Conservation (phyloP, 2,329 filamentous ascomycete species). For the Verticillium klebahnii region DNA sequence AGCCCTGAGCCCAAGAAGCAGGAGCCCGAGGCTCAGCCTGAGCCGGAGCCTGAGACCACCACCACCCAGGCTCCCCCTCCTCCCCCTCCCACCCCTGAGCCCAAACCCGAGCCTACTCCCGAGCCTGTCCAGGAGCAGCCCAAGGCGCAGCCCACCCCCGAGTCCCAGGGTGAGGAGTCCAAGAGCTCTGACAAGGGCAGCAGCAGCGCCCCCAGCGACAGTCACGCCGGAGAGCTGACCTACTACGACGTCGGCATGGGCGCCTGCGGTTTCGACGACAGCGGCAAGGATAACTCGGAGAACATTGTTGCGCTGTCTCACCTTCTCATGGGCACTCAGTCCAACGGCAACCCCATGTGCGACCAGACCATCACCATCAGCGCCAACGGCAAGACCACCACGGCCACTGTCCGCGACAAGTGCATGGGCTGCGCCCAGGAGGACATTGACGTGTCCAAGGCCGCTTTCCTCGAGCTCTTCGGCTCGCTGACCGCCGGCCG, state of each 20-base stretch:
- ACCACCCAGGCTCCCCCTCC: conserved; percentile 4
- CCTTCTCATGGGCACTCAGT: conserved; percentile 56
- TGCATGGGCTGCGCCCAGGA: conserved; percentile 61
- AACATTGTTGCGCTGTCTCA: conserved; percentile 67
- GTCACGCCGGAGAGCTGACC: conserved; percentile 62
- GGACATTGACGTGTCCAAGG: conserved; percentile 57
- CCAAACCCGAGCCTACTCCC: conserved; percentile 9
- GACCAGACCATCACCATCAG: conserved; percentile 62
- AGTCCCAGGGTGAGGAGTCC: background rate
- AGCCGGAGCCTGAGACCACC: conserved; percentile 10
- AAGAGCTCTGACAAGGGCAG: conserved; percentile 1
- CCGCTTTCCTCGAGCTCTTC: conserved; percentile 50
- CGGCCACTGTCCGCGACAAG: conserved; percentile 65
- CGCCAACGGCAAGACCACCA: conserved; percentile 52
- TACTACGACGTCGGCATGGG: conserved; percentile 68
- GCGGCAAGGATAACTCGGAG: conserved; percentile 46
- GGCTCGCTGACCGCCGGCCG: conserved; percentile 40
- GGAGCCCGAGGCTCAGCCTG: conserved; percentile 13
- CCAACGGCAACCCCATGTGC: conserved; percentile 68
- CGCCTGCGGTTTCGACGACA: conserved; percentile 61
- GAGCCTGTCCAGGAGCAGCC: conserved; percentile 1
- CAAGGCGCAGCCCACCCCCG: background rate
- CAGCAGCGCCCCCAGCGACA: conserved; percentile 13
- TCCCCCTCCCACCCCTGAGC: conserved; percentile 8
- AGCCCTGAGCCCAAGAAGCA: conserved; percentile 6